A percentile compares a stretch with the other conserved stretches of the same genome.
Conservation (phyloP, 805 yeast genomes). For the Kuraishia ogatae region DNA sequence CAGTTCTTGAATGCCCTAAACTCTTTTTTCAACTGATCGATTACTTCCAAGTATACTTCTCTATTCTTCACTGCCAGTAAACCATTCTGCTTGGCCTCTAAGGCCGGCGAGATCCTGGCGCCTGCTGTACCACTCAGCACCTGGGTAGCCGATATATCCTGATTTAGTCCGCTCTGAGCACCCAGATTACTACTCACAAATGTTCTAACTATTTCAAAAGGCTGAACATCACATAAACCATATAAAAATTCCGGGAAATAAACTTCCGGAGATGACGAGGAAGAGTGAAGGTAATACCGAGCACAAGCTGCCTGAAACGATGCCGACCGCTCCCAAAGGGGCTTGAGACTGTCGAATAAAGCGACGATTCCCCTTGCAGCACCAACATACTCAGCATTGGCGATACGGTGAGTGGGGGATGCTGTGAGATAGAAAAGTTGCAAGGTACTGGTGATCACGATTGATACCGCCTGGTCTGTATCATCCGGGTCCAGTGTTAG, state of each 20-base stretch:
- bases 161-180: neutral
- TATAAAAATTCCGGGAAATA: constrained; percentile 17
- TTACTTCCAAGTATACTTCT: constrained; percentile 5
- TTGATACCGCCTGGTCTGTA: constrained; percentile 9
- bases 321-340: constrained; percentile 7
- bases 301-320: constrained; percentile 13
- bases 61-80: constrained; percentile 6
- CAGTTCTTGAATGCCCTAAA: constrained; percentile 9
- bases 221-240: constrained; percentile 10
- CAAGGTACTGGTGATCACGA: constrained; percentile 10
- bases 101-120: neutral
- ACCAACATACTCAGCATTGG: constrained; percentile 11
- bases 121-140: neutral
- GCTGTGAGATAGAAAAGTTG: constrained; percentile 14
- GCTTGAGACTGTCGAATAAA: neutral
- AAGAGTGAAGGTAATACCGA: constrained; percentile 13
- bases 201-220: neutral
- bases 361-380: constrained; percentile 8
- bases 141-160: neutral
- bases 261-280: constrained; percentile 9
- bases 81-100: constrained; percentile 1
- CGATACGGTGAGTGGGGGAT: constrained; percentile 10
- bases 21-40: constrained; percentile 14
- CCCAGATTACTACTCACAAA: neutral
- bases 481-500: constrained; percentile 9